Percentiles rank a stretch among this genome's conserved stretches.
phyloP scores from a whole-genome alignment of 176 grass and related monocot species.

The Secale cereale region DNA sequence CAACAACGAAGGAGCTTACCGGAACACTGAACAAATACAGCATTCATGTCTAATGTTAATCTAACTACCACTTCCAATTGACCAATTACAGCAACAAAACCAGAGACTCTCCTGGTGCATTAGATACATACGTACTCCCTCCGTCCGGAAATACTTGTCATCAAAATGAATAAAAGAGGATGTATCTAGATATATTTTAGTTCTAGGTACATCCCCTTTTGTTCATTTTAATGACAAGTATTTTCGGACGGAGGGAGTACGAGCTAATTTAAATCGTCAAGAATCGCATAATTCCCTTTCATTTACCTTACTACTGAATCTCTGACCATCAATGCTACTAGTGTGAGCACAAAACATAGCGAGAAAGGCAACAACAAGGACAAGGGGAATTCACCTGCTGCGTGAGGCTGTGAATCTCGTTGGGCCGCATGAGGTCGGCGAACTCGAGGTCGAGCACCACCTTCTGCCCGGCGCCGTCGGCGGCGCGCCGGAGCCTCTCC shows the following conservation, averaged over 20 bases:
- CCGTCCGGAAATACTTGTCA: too few relatives aligned
- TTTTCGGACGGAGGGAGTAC: too few relatives aligned
- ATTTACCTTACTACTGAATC: background rate
- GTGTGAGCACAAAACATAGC: background rate
- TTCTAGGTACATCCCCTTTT: too few relatives aligned
- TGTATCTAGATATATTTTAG: too few relatives aligned
- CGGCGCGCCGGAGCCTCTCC: constrained; percentile 46
- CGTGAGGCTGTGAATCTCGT: constrained; percentile 73
- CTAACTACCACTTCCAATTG: background rate
- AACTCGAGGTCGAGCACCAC: constrained; percentile 84
- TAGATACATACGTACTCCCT: too few relatives aligned
- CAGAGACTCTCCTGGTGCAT: background rate
- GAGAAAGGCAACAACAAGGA: background rate
- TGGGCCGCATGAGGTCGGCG: constrained; percentile 62
- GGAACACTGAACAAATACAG: background rate
- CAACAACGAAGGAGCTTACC: background rate
- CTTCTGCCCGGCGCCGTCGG: constrained; percentile 55
- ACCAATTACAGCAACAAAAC: background rate
- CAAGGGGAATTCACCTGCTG: constrained; percentile 52
- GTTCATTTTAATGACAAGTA: too few relatives aligned
- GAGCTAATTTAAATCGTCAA: background rate
- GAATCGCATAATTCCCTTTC: background rate
- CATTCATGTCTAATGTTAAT: background rate
- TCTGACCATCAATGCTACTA: background rate
- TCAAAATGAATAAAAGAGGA: too few relatives aligned